Evolutionary conservation across 257 asterid species (phyloP).

Genomic region (Fraxinus excelsior): DNA sequence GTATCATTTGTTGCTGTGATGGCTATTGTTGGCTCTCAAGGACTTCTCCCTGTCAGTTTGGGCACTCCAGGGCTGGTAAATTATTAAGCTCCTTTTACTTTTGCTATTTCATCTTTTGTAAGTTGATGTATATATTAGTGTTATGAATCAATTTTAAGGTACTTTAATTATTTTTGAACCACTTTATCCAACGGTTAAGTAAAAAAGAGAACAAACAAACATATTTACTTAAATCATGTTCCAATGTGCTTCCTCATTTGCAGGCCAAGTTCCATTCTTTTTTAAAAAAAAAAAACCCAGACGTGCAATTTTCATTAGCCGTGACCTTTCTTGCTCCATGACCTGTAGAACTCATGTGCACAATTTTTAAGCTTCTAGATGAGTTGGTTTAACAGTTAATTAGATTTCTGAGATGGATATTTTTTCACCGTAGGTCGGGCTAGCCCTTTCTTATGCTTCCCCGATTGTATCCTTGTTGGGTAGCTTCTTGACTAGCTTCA

Average conservation of each 20-base stretch:
- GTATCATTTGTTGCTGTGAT: conserved; percentile 89
- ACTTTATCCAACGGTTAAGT: background rate
- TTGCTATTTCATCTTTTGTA: background rate
- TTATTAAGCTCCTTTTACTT: conserved; percentile 2
- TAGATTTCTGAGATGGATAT: conserved; percentile 5
- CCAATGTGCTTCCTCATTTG: background rate
- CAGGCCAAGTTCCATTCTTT: background rate
- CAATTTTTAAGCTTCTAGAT: background rate
- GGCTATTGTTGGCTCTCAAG: conserved; percentile 84
- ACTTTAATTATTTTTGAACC: background rate
- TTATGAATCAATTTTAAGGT: background rate
- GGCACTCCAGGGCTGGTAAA: conserved; percentile 98
- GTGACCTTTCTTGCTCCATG: background rate
- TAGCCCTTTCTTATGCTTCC: conserved; percentile 95
- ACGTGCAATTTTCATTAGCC: background rate
- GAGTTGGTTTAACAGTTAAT: background rate
- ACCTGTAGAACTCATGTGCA: background rate
- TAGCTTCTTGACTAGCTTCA: conserved; percentile 88
- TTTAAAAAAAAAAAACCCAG: background rate
- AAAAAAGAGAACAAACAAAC: background rate
- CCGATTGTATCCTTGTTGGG: conserved; percentile 84
- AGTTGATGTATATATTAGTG: background rate
- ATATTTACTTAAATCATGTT: conserved; percentile 2
- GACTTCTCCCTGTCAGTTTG: conserved; percentile 64
- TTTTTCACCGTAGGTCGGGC: conserved; percentile 64